These are phyloP conservation scores for Byssothecium circinans DNA, from an alignment of 2,329 filamentous ascomycete genomes.

Conservation along the genomic window DNA sequence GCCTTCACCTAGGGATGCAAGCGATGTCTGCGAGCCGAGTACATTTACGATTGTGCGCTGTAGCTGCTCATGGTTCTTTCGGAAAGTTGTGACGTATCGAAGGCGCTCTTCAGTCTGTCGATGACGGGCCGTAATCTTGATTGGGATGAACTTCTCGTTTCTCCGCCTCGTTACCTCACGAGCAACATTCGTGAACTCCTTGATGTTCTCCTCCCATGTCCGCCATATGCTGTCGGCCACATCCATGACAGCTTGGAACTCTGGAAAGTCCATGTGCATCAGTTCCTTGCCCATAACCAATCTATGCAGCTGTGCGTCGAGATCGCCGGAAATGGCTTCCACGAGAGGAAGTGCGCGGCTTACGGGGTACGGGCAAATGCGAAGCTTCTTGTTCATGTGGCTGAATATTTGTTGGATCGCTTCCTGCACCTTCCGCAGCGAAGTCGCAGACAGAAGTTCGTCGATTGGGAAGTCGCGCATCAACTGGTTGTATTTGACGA, in stretches of 20 bases:
- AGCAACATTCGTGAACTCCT: slow-evolving; percentile 97
- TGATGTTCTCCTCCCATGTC: slow-evolving; percentile 93
- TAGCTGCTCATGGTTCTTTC: slow-evolving; percentile 95
- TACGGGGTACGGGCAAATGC: slow-evolving; percentile 94
- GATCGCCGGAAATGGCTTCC: slow-evolving; percentile 90
- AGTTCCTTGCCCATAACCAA: slow-evolving; percentile 83
- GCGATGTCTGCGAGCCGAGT: slow-evolving; percentile 64
- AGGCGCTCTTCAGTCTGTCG: slow-evolving; percentile 85
- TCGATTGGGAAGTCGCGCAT: slow-evolving; percentile 98
- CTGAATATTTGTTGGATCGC: slow-evolving; percentile 86
- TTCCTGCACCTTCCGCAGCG: slow-evolving; percentile 83
- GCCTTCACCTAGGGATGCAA: slow-evolving; percentile 48
- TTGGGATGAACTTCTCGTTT: slow-evolving; percentile 97
- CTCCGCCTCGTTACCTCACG: slow-evolving; percentile 90
- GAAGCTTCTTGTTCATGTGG: slow-evolving; percentile 96
- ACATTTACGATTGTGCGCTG: slow-evolving; percentile 96
- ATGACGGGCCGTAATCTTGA: slow-evolving; percentile 90
- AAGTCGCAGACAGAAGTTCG: slow-evolving; percentile 89
- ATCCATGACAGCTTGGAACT: slow-evolving; percentile 84
- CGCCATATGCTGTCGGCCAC: slow-evolving; percentile 83
- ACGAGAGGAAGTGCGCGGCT: slow-evolving; percentile 89
- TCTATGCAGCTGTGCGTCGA: slow-evolving; percentile 83
- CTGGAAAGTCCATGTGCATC: slow-evolving; percentile 88
- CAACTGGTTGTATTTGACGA: slow-evolving; percentile 97
- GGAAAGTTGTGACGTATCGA: slow-evolving; percentile 91